Evolutionary conservation across 169 alveolate species (phyloP), one percentile per base, ranked within the genome.

Genomic region (Eimeria necatrix): DNA sequence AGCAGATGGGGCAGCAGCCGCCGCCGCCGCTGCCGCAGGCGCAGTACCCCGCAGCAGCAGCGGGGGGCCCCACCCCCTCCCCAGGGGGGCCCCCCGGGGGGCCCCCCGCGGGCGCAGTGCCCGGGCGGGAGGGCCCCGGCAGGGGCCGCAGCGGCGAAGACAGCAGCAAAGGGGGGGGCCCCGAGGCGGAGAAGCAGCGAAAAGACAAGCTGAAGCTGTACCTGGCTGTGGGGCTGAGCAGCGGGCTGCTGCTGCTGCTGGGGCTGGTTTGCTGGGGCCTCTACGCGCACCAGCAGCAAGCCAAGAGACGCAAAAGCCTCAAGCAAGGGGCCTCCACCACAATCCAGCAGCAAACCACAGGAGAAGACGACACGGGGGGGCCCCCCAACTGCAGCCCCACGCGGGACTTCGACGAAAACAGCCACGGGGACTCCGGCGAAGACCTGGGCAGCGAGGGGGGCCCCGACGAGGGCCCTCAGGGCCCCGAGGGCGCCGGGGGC

Each of bases 371-470:
- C 49, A 20, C 78, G 49, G 78, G 18, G 48, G 78, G 48, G 12
- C 49, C 49, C 18, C 48, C 78, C 78, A 22, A 5, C 78, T 68
- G 24, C 48, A 68, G 78, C 78, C 78, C 78, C 78, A 68, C 78
- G 26, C 5, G 46, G 7, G 78, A 68, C 49, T 68, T 68, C 3
- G 78, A 68, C 14, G 78, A 68, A 20, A 48, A 32, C 32, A 68
- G 49, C 5, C 78, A 68, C 46, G 78, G n/a, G 4, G 78, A 48
- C 5, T 32, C n/a, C 5, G 48, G 26, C 14, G 78, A 16, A 20
- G 78, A 68, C 6, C 18, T 20, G 0, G 12, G 46, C 48, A n/a
- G 46, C 78, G 4, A 10, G 78, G 46, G 48, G 12, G 46, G 48
- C 7, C 10, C n/a, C 6, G 46, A 68, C 7, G 10, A 68, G 0